Evolutionary conservation across 2,329 filamentous ascomycete species (phyloP).

Genomic region (Endocalyx cinctus): DNA sequence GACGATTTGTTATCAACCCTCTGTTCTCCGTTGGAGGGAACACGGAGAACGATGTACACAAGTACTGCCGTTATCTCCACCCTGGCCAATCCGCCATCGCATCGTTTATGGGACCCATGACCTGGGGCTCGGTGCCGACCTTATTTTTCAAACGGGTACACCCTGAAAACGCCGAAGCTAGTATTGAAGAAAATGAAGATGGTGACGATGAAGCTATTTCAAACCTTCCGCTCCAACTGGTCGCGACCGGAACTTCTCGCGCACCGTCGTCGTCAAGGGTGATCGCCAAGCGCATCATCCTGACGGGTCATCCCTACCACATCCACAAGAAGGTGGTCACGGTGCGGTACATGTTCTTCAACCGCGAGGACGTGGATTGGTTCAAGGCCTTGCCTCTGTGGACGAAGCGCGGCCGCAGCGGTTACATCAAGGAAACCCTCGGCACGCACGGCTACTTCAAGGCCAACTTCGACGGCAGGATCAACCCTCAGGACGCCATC

Average conservation of each 20-base stretch:
- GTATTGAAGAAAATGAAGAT: too few species aligned
- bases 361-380: constrained; percentile 89
- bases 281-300: constrained; percentile 86
- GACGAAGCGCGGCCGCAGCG: constrained; percentile 83
- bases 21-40: constrained; percentile 85
- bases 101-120: constrained; percentile 83
- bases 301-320: constrained; percentile 96
- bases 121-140: constrained; percentile 87
- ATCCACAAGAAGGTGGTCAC: constrained; percentile 98
- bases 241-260: constrained; percentile 83
- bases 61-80: constrained; percentile 88
- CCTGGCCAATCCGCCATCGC: constrained; percentile 87
- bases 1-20: constrained; percentile 82
- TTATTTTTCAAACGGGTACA: constrained; percentile 73
- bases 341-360: constrained; percentile 99
- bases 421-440: constrained; percentile 88
- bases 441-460: constrained; percentile 99
- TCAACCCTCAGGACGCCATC: constrained; percentile 92
- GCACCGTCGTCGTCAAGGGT: constrained; percentile 73
- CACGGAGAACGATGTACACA: constrained; percentile 95
- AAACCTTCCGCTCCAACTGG: constrained; percentile 60
- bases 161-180: too few species aligned
- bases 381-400: constrained; percentile 95
- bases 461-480: constrained; percentile 91
- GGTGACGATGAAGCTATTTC: constrained; percentile 40